Base-by-base conservation (phyloP, 1,139 yeast genomes). In the Candida sp. region DNA sequence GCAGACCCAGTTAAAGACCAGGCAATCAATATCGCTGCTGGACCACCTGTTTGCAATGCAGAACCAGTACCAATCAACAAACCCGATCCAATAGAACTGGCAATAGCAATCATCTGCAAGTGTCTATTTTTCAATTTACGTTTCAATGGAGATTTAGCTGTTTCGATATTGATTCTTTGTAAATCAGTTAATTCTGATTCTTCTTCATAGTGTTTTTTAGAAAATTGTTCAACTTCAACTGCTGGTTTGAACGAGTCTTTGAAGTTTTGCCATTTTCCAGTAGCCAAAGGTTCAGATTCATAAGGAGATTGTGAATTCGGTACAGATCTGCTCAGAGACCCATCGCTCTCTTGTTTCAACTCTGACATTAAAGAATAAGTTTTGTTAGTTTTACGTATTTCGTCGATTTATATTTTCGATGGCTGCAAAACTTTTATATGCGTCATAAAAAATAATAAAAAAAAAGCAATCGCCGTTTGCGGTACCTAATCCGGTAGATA, bases 1-100 rank as follows among this genome's bases (percentile, higher is more conserved):
- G 62, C 56, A 8, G 60, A 43, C 11, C 66, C 65, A 5, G 62
- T 58, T 7, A 63, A 42, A 1, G 53, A 45, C 66, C 67, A 83
- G 6, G 83, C 84, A 43, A 80, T 73, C 21, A 84, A 57, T 43
- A 83, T 68, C 42, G 84, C 84, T 4, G 82, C 87, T 3, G 90
- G 88, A 11, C 91, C 90, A 41, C 85, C 84, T 32, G 66, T 64
- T 35, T 65, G 58, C 39, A 84, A 61, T 22, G 74, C 73, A 22
- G 57, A 51, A 12, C 68, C 68, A 37, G 62, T 57, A 9, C 66
- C 67, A 34, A 64, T 60, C 23, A 63, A 61, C 37, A 72, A 63
- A 21, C 77, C 77, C 2, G 74, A 64, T 4, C 96, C 96, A 46
- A 88, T 85, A 52, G 93, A 86, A 25, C 95, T 87, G 21, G 95